Base-by-base conservation (phyloP, 352 stramenopile genomes). In the Pythium aristosporum region DNA sequence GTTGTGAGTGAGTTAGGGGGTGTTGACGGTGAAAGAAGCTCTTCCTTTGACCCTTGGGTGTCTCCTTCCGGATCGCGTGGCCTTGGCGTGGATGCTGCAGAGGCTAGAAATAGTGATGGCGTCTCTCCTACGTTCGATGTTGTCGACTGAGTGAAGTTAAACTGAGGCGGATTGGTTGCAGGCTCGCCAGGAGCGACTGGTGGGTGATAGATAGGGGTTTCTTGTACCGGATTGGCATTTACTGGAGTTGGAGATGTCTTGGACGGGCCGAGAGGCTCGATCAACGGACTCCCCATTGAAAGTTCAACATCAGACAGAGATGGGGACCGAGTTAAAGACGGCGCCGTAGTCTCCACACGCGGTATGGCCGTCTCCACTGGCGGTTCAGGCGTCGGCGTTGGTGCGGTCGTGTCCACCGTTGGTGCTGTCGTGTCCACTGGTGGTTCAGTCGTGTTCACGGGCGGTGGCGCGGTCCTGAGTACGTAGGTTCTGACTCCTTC, bases 401-500 rank as follows among this genome's bases (percentile, higher is more conserved):
- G 25, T 30, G 0, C 25, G 5, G 25, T 30, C 6, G 6, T n/a
- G 16, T 49, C 43, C 9, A 12, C n/a, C 25, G 43, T 5, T 16
- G 37, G 37, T 42, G 37, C 10, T 18, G 37, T 42, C 37, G 37
- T 42, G 1, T 42, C 6, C 6, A 42, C 37, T 2, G 37, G 37
- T 3, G 37, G 37, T 16, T 0, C 37, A 16, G 37, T 11, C 10
- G 43, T 49, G 2, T 49, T 28, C 25, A 42, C 48, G 6, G 48
- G 48, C 23, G 28, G 28, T 20, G 57, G 7, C 57, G 36, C 57
- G 34, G 34, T 63, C 16, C 46, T 42, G 37, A 43, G 37, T 30
- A 30, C 25, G 25, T 30, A 30, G 25, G 25, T 30, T 2, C 25
- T 30, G 25, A 30, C 25, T 30, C 25, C 25, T 30, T 30, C 25